Evolutionary conservation across 2,329 filamentous ascomycete genomes (phyloP).

Genomic region (Aurifilum marmelostoma): DNA sequence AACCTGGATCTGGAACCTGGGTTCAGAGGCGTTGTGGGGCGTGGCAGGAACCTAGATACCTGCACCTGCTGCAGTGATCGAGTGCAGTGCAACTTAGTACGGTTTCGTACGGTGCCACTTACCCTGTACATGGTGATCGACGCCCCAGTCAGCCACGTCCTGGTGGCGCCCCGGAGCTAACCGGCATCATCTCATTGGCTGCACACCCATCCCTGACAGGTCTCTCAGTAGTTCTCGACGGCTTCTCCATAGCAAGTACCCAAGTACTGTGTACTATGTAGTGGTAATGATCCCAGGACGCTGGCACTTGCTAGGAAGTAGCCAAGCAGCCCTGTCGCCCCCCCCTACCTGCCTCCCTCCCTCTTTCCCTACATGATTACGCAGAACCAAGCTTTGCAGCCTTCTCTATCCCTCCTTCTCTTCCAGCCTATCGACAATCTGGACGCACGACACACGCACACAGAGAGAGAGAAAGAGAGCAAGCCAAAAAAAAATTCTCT

Average conservation of each 20-base stretch:
- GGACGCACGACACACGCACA: too few relatives aligned
- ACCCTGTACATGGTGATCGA: background rate
- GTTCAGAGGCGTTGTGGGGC: background rate
- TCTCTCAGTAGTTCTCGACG: background rate
- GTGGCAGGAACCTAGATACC: background rate
- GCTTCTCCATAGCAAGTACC: background rate
- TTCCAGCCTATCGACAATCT: background rate
- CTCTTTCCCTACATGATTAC: background rate
- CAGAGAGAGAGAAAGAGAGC: too few relatives aligned
- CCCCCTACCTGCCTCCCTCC: background rate
- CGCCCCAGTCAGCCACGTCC: background rate
- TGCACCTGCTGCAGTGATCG: background rate
- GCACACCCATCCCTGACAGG: background rate
- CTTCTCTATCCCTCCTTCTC: background rate
- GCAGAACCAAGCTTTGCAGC: background rate
- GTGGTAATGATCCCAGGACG: background rate
- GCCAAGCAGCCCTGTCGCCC: background rate
- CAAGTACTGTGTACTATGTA: background rate
- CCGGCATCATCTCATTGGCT: conserved; percentile 11
- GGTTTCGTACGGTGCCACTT: background rate
- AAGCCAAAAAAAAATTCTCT: background rate
- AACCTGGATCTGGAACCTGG: conserved; percentile 2
- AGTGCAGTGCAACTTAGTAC: background rate
- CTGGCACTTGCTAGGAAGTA: background rate
- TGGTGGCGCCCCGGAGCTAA: conserved; percentile 11